Base-by-base conservation (phyloP, 2,329 filamentous ascomycete species). In the Zymoseptoria passerinii region DNA sequence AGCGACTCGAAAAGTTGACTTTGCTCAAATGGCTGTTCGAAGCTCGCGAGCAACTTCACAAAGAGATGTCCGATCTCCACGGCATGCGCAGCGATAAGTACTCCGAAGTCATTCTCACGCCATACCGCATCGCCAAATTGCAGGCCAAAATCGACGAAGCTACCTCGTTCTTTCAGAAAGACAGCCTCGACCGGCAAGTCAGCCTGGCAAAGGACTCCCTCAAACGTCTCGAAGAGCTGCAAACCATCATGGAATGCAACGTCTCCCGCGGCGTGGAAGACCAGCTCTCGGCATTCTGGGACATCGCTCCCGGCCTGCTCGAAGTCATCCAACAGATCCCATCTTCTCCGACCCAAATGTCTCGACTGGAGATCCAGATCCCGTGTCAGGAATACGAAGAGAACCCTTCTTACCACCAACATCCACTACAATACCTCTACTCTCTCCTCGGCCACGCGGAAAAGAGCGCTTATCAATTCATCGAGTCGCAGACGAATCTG, bases 1-100 rank as follows among this genome's bases (percentile, higher is more conserved):
- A 99, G 73, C 80, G 97, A 0, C 78, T 97, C 2, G 94, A 99
- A 73, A 95, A 96, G 74, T 80, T 99, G 10, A 97, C 92, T 0
- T 82, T 96, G 52, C 80, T 97, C 13, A 99, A 97, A 70, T 97
- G 94, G 92, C 85, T 97, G 8, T 97, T 96, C 67, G 94, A 99
- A 72, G 88, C 89, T 0, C 86, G 92, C n/a, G 94, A 99, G 74
- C 81, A 83, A 52, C 80, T 97, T 8, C 87, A 97, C 75, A 86
- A 89, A 50, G 88, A 90, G 67, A 83, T 92, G 55, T 96, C 90
- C 69, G 89, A 95, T 66, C 77, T 97, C 9, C 82, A 96, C 35
- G 86, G 85, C 19, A 89, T 92, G 71, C 88, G 92, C 54, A 69
- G 96, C 68, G 83, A 91, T 59, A 86, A 90, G 35, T 97, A 96